Evolutionary conservation across 371 early-diverging fungal genomes (phyloP).

Genomic region (Amoeboaphelidium occidentale): DNA sequence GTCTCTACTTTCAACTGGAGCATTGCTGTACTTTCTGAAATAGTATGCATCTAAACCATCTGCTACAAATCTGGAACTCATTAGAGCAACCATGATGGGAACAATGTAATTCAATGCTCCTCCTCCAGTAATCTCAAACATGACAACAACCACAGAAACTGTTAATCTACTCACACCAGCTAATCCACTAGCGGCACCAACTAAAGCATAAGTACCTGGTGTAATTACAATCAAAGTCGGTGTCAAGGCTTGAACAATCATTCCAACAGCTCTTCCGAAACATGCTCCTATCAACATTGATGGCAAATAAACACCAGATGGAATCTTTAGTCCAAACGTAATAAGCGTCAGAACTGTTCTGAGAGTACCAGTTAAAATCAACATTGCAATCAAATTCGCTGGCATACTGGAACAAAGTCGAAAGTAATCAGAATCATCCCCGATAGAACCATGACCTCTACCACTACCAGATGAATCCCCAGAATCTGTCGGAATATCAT

Average conservation of each 20-base stretch:
- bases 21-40: too few species aligned
- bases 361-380: background rate
- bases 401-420: background rate
- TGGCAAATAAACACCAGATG: background rate
- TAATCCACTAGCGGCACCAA: constrained; percentile 1
- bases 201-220: constrained; percentile 1
- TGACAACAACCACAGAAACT: background rate
- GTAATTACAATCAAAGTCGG: background rate
- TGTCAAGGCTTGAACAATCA: background rate
- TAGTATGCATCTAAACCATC: background rate
- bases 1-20: too few species aligned
- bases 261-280: background rate
- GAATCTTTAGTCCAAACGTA: background rate
- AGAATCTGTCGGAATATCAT: too few species aligned
- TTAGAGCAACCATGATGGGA: background rate
- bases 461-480: too few species aligned
- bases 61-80: background rate
- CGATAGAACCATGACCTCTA: background rate
- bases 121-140: constrained; percentile 1
- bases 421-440: background rate
- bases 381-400: background rate
- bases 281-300: background rate
- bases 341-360: background rate
- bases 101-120: background rate
- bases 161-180: background rate